phyloP scores from a whole-genome alignment of 2,329 filamentous ascomycete genomes.

The Colletotrichum chrysophilum region DNA sequence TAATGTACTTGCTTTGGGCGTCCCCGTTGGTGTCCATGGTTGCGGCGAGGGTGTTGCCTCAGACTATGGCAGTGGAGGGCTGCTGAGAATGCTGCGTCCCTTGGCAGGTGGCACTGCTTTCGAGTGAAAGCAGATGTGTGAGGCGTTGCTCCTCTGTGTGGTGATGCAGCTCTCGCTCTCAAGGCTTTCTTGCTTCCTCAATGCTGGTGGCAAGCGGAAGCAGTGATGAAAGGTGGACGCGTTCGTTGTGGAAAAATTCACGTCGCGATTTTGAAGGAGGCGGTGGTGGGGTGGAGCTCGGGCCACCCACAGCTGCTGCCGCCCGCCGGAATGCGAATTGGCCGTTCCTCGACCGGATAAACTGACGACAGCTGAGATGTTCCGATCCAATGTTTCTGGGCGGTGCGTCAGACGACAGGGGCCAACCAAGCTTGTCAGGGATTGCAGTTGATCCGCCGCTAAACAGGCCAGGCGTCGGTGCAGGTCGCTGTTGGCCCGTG shows the following conservation, averaged over 20 bases:
- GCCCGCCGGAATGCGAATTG: not conserved
- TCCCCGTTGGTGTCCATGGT: conserved; percentile 11
- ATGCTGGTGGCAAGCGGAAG: not conserved
- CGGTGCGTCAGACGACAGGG: conserved; percentile 1
- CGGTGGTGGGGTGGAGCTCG: conserved; percentile 13
- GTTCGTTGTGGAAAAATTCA: conserved; percentile 8
- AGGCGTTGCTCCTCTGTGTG: not conserved
- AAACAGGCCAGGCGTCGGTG: not conserved
- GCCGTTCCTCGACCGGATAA: conserved; percentile 8
- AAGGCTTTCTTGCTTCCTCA: not conserved
- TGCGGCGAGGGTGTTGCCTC: not conserved
- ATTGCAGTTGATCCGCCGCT: conserved; percentile 12
- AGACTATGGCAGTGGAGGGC: not conserved
- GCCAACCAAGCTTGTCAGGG: conserved; percentile 1
- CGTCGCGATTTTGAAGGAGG: conserved; percentile 17
- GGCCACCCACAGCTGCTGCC: not conserved
- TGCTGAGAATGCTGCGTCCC: not conserved
- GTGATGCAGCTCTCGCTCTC: not conserved
- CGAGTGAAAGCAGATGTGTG: not conserved
- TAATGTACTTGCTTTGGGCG: conserved; percentile 70
- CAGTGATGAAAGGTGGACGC: not conserved
- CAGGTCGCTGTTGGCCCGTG: conserved; percentile 3
- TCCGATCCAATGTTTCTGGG: not conserved
- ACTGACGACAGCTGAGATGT: not conserved
- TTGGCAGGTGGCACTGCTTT: not conserved